Conservation (phyloP, 1,139 yeast species). For the Candida sanyaensis region DNA sequence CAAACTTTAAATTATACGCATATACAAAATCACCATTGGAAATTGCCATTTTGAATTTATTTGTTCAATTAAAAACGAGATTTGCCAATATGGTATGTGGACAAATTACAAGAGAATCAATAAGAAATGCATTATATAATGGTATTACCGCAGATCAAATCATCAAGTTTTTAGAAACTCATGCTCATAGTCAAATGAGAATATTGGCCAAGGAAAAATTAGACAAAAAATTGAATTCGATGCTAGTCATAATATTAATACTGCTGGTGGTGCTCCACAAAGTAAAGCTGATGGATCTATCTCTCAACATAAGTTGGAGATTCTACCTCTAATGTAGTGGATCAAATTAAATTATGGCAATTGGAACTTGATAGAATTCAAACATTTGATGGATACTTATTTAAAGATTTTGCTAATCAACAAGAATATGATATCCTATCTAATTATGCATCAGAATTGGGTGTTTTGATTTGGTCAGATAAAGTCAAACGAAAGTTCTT, state of each 20-base stretch:
- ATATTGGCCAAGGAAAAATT: slow-evolving; percentile 66
- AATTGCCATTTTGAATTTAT: slow-evolving; percentile 85
- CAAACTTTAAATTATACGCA: slow-evolving; percentile 90
- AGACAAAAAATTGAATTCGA: slow-evolving; percentile 66
- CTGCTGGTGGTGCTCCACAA: slow-evolving; percentile 46
- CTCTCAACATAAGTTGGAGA: slow-evolving; percentile 53
- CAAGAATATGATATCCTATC: slow-evolving; percentile 75
- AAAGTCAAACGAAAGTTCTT: slow-evolving; percentile 73
- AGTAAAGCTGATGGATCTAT: slow-evolving; percentile 23
- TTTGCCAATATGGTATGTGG: slow-evolving; percentile 94
- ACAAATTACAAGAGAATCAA: slow-evolving; percentile 88
- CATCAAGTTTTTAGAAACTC: slow-evolving; percentile 82
- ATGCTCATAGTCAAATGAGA: slow-evolving; percentile 94
- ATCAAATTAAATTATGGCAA: slow-evolving; percentile 95
- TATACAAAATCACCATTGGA: slow-evolving; percentile 95
- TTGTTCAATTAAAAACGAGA: slow-evolving; percentile 81
- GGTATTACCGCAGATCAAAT: slow-evolving; percentile 97
- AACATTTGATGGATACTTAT: slow-evolving; percentile 84
- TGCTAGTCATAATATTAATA: slow-evolving; percentile 56
- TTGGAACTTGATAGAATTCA: slow-evolving; percentile 90
- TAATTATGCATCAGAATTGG: slow-evolving; percentile 85
- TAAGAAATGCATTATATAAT: slow-evolving; percentile 76
- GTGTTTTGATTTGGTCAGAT: slow-evolving; percentile 86
- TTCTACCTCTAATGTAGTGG: slow-evolving; percentile 92
- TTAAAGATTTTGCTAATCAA: slow-evolving; percentile 78